phyloP scores from a whole-genome alignment of 2,329 filamentous ascomycete genomes.

The Boeremia lycopersici region DNA sequence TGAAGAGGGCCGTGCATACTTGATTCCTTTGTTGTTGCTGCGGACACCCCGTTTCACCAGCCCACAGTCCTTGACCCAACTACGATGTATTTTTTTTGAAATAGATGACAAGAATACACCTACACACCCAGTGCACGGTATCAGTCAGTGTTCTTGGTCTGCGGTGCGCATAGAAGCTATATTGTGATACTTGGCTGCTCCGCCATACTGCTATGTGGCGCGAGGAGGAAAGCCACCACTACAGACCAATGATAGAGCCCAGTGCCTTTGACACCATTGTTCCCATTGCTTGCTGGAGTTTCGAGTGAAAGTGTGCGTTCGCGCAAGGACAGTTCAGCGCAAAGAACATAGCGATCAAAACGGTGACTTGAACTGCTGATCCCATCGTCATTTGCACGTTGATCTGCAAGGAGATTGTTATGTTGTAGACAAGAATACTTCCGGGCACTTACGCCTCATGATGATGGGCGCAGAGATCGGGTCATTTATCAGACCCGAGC shows the following conservation, averaged over 20 bases:
- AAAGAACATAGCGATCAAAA: background rate
- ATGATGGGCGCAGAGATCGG: background rate
- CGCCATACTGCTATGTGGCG: background rate
- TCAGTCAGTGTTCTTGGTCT: background rate
- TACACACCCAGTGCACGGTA: background rate
- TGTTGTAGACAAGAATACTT: background rate
- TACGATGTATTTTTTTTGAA: constrained; percentile 6
- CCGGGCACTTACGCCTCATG: background rate
- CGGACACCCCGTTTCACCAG: constrained; percentile 19
- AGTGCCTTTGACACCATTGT: background rate
- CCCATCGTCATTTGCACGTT: background rate
- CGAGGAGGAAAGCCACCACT: background rate
- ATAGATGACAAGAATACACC: background rate
- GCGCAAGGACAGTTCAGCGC: background rate
- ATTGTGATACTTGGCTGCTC: background rate
- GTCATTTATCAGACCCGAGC: background rate
- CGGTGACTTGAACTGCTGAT: background rate
- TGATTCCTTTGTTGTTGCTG: constrained; percentile 25
- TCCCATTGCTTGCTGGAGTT: background rate
- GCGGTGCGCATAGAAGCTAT: background rate
- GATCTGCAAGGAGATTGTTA: background rate
- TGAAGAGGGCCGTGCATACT: constrained; percentile 13
- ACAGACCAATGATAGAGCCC: background rate
- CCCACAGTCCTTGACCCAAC: constrained; percentile 9
- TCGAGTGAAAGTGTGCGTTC: no score